Evolutionary conservation across 75 land plant genomes (phyloP), one percentile per base, ranked within the genome.

Genomic region (Pseudotsuga menziesii): DNA sequence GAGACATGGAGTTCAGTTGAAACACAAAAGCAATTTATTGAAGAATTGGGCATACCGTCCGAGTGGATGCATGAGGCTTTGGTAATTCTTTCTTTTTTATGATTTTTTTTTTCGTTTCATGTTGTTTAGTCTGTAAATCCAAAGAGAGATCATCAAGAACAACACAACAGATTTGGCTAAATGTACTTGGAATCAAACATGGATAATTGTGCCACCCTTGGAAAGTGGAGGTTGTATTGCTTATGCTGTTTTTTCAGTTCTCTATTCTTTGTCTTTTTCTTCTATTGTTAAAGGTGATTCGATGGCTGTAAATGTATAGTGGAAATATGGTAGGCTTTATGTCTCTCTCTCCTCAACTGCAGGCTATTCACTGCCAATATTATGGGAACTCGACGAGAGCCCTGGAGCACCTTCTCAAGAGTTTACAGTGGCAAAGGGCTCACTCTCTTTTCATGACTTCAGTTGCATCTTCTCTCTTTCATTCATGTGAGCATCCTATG

Each of bases 31-130:
- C 75, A 82, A 39, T 97, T 94, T 81, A 85, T 97, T 77, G 92
- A 92, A 69, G 90, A 94, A 61, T 78, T 97, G 56, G 95, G 98
- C 36, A 78, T 97, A 77, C 99, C 99, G 57, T 62, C 80, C 19
- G 91, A 79, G 78, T 97, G 99, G 99, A 82, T 97, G 76, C 95
- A 97, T 78, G 99, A 97, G 79, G 91, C 99, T 57, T 77, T 94
- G 99, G 99, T 97, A 83, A 74, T 22, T 4, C 35, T 39, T 20
- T 55, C 32, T 61, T n/a, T 25, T 13, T 11, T 19, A 36, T 58
- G 36, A 66, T 4, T 5, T 69, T 11, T 16, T 32, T 17, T 26
- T 64, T n/a, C n/a, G n/a, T n/a, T n/a, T 20, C 48, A 44, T 27
- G 3, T 19, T 12, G 39, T 69, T 69, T 41, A 41, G 2, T 69